A percentile compares a stretch with the other conserved stretches of the same genome.
Conservation (phyloP, 257 asterid species). For the Coffea canephora region DNA sequence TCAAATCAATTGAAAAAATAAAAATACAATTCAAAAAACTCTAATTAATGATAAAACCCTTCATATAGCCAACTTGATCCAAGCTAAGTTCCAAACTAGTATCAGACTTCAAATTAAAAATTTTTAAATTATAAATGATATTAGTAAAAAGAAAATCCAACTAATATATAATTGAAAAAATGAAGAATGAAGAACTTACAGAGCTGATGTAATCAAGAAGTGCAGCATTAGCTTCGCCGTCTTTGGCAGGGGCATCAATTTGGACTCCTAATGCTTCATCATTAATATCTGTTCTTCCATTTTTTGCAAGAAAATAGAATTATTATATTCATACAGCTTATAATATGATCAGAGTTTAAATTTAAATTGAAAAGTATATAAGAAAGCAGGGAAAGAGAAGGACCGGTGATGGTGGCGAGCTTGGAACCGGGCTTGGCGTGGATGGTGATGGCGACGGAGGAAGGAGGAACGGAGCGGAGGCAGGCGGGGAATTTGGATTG, state of each 20-base stretch:
- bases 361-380: background rate
- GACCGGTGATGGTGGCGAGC: slow-evolving; percentile 82
- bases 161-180: background rate
- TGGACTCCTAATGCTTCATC: slow-evolving; percentile 89
- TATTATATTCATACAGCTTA: background rate
- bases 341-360: too few species aligned
- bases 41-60: background rate
- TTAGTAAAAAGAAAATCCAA: too few species aligned
- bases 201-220: slow-evolving; percentile 79
- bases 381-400: background rate
- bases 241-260: slow-evolving; percentile 96
- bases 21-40: too few species aligned
- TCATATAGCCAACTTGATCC: background rate
- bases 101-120: too few species aligned
- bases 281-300: slow-evolving; percentile 45
- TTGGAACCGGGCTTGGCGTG: slow-evolving; percentile 97
- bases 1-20: too few species aligned
- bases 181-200: slow-evolving; percentile 35
- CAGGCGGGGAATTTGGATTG: slow-evolving; percentile 56
- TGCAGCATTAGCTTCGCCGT: slow-evolving; percentile 98
- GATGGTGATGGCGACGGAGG: slow-evolving; percentile 75
- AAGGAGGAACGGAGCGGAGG: slow-evolving; percentile 61
- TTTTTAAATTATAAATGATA: too few species aligned
- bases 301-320: background rate
- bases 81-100: background rate